Evolutionary conservation across 75 land plant species (phyloP), one percentile per base, ranked within the genome.

Genomic region (Azolla pinnata): DNA sequence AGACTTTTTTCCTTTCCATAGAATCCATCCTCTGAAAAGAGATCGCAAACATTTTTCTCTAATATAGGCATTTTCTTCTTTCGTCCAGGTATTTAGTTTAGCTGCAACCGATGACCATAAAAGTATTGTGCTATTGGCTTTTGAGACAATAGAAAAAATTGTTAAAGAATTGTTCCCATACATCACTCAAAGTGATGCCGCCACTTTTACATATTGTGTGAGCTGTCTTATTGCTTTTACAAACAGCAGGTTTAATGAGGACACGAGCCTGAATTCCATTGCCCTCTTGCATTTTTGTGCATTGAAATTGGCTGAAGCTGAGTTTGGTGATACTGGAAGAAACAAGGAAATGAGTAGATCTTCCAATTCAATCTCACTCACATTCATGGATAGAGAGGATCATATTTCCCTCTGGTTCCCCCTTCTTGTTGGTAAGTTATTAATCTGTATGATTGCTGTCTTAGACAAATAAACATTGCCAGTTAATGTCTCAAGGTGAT

Each of bases 381-480:
- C 80, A 10, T 60, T 83, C 57, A 46, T 68, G 12, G 91, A 86
- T 44, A 89, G 75, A 35, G 99, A 89, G 60, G 88, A 90, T 70
- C 85, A 86, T 80, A 81, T 95, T 27, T 84, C 86, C 70, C 80
- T 90, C 54, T 95, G 99, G 99, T 90, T 83, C 35, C 99, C 99
- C 19, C 63, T 95, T 63, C 78, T 95, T 57, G 99, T 88, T 40
- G 99, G 99, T 88, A 66, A 73, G 65, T 52, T 14, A 20, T n/a
- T n/a, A n/a, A n/a, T n/a, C n/a, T n/a, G n/a, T n/a, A n/a, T n/a
- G n/a, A n/a, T n/a, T n/a, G n/a, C n/a, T n/a, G n/a, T n/a, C n/a
- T n/a, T n/a, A n/a, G n/a, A n/a, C n/a, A n/a, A n/a, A n/a, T n/a
- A n/a, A n/a, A n/a, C n/a, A n/a, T n/a, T n/a, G n/a, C n/a, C n/a